phyloP scores from a whole-genome alignment of 78 protist species.

The Planoprotostelium fungivorum region DNA sequence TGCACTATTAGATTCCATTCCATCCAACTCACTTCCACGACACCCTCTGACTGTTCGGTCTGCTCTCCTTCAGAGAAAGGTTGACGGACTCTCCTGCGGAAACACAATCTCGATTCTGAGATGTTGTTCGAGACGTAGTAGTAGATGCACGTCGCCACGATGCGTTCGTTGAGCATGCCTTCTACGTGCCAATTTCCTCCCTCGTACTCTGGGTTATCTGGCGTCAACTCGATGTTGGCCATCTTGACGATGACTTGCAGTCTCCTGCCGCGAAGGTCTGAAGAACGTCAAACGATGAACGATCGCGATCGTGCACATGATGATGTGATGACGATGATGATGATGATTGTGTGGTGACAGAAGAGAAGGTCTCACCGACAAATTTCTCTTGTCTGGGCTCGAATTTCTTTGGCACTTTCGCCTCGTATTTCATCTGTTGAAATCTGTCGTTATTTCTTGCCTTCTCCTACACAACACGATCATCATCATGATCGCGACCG shows the following conservation, averaged over 20 bases:
- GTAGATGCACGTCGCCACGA: conserved; percentile 53
- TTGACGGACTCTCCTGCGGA: conserved; percentile 11
- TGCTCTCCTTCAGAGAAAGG: background rate
- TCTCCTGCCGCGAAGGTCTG: background rate
- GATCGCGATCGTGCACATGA: no score
- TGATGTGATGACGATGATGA: no score
- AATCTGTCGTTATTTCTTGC: no score
- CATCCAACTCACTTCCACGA: background rate
- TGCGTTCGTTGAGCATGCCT: conserved; percentile 47
- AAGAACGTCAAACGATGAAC: no score
- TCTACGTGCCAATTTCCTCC: conserved; percentile 65
- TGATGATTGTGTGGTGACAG: no score
- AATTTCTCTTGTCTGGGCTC: no score
- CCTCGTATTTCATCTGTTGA: no score
- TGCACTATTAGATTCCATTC: no score
- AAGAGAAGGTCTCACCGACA: no score
- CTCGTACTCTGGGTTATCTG: conserved; percentile 22
- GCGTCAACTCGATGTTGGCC: conserved; percentile 33
- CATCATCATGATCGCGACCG: no score
- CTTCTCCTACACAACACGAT: no score
- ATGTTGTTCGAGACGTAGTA: conserved; percentile 25
- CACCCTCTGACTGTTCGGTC: background rate
- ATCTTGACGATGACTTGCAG: conserved; percentile 55
- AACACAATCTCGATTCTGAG: conserved; percentile 5
- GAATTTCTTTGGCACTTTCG: no score